Conservation (phyloP, 352 stramenopile species). For the Phytophthora megakarya region DNA sequence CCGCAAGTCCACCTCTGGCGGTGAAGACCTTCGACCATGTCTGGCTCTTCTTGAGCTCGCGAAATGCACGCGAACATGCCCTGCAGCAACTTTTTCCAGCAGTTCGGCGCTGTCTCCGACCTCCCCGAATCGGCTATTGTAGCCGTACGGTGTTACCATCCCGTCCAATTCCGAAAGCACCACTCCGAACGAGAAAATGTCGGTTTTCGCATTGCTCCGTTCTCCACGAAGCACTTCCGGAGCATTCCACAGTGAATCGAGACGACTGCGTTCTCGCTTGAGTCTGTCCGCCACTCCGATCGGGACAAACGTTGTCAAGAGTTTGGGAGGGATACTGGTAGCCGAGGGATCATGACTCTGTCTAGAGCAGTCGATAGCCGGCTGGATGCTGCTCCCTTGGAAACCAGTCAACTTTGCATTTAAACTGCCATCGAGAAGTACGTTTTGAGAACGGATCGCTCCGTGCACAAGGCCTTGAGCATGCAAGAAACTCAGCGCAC, state of each 20-base stretch:
- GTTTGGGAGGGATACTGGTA: slow-evolving; percentile 2
- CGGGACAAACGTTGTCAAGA: slow-evolving; percentile 25
- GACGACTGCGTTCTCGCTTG: slow-evolving; percentile 19
- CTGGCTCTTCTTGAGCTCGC: slow-evolving; percentile 17
- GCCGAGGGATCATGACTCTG: slow-evolving; percentile 15
- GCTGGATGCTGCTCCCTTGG: slow-evolving; percentile 17
- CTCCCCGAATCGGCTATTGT: slow-evolving; percentile 14
- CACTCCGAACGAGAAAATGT: slow-evolving; percentile 67
- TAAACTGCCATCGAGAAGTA: slow-evolving; percentile 36
- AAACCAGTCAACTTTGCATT: slow-evolving; percentile 65
- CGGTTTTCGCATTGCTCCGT: slow-evolving; percentile 46
- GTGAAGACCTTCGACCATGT: slow-evolving; percentile 19
- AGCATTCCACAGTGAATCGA: slow-evolving; percentile 38
- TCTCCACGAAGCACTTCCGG: slow-evolving; percentile 58
- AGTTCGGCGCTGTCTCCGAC: slow-evolving; percentile 29
- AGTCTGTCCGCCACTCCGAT: slow-evolving; percentile 23
- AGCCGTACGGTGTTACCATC: slow-evolving; percentile 24
- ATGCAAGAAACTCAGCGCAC: slow-evolving; percentile 59
- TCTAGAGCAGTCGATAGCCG: slow-evolving; percentile 10
- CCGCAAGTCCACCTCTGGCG: slow-evolving; percentile 16
- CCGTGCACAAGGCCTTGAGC: slow-evolving; percentile 43
- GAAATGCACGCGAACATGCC: slow-evolving; percentile 36
- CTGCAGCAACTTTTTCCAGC: slow-evolving; percentile 43
- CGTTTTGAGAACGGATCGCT: slow-evolving; percentile 38
- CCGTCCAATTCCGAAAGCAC: slow-evolving; percentile 60